A percentile compares a stretch with the other conserved stretches of the same genome.
phyloP scores from a whole-genome alignment of 164 flowering plant genomes.

The Nymphaea colorata region DNA sequence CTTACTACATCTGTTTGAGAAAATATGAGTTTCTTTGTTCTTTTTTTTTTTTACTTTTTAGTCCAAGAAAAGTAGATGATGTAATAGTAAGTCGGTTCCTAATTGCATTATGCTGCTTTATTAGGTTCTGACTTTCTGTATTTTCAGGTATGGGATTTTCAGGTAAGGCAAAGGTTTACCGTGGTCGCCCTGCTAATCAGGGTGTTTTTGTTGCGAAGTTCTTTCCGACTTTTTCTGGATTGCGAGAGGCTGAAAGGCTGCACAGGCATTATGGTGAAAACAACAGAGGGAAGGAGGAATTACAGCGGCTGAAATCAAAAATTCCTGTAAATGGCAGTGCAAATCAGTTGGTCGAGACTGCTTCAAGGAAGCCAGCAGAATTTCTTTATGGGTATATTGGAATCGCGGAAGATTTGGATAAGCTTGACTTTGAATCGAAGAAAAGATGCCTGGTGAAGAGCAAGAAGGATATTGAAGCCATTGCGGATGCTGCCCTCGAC shows the following conservation, averaged over 20 bases:
- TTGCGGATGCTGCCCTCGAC: constrained; percentile 29
- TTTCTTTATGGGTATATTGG: constrained; percentile 53
- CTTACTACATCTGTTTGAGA: too few species aligned
- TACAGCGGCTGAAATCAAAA: constrained; percentile 12
- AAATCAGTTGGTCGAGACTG: neutral
- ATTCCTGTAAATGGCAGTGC: neutral
- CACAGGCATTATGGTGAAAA: constrained; percentile 30
- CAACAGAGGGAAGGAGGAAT: constrained; percentile 43
- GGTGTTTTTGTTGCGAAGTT: constrained; percentile 49
- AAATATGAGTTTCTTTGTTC: too few species aligned
- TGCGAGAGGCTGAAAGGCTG: constrained; percentile 55
- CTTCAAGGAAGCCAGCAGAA: neutral
- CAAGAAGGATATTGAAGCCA: constrained; percentile 47
- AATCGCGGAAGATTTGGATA: constrained; percentile 43
- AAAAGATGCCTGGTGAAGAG: constrained; percentile 38
- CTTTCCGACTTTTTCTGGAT: constrained; percentile 41
- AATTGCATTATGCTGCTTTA: too few species aligned
- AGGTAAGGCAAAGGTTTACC: constrained; percentile 28
- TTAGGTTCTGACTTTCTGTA: too few species aligned
- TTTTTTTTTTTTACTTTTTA: too few species aligned
- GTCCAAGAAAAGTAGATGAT: too few species aligned
- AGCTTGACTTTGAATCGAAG: constrained; percentile 45
- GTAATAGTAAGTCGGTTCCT: too few species aligned
- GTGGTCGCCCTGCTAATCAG: constrained; percentile 48
- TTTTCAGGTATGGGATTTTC: constrained; percentile 47